phyloP scores from a whole-genome alignment of 2,329 filamentous ascomycete species.

The Nigrograna mackinnonii region DNA sequence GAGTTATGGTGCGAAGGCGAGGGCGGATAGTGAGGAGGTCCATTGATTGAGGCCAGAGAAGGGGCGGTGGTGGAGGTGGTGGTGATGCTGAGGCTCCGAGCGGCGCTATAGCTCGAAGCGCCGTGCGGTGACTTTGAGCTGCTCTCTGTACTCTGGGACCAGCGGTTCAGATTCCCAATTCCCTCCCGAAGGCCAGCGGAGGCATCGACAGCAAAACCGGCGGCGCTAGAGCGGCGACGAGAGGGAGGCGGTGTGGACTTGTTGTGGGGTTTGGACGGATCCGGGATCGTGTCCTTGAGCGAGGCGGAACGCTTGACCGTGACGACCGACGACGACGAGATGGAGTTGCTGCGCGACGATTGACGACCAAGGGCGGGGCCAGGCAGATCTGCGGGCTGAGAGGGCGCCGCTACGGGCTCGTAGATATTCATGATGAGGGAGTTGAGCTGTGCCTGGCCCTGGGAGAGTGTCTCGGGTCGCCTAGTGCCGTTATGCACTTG shows the following conservation, averaged over 20 bases:
- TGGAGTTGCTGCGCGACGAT: slow-evolving; percentile 47
- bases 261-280: slow-evolving; percentile 26
- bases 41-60: slow-evolving; percentile 39
- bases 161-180: slow-evolving; percentile 57
- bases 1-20: slow-evolving; percentile 17
- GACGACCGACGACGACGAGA: slow-evolving; percentile 47
- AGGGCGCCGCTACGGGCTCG: slow-evolving; percentile 11
- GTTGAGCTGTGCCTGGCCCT: slow-evolving; percentile 7
- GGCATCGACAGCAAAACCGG: slow-evolving; percentile 43
- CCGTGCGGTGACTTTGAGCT: slow-evolving; percentile 39
- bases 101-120: slow-evolving; percentile 38
- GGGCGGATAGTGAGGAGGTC: slow-evolving; percentile 34
- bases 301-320: slow-evolving; percentile 48
- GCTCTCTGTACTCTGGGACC: slow-evolving; percentile 61
- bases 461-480: slow-evolving; percentile 33
- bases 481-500: slow-evolving; percentile 19
- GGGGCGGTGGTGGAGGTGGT: slow-evolving; percentile 31
- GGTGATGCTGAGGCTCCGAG: slow-evolving; percentile 29
- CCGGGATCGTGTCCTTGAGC: slow-evolving; percentile 33
- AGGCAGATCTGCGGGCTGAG: not conserved
- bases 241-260: slow-evolving; percentile 30
- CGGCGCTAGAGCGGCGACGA: slow-evolving; percentile 45
- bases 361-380: slow-evolving; percentile 19
- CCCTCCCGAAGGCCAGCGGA: slow-evolving; percentile 46
- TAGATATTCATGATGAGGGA: slow-evolving; percentile 28